Evolutionary conservation across 257 asterid species (phyloP), one percentile per base, ranked within the genome.

Genomic region (Primulina tabacum): DNA sequence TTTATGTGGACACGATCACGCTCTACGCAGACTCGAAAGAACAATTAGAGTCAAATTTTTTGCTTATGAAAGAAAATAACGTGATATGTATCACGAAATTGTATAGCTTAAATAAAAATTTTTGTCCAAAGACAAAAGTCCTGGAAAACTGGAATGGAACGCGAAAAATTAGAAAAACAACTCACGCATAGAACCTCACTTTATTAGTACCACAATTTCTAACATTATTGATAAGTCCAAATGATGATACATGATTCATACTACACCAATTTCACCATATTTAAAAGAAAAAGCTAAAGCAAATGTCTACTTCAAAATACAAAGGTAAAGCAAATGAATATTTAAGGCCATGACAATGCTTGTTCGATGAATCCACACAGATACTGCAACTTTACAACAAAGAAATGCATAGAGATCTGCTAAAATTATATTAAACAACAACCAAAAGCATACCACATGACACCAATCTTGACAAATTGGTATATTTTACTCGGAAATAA

Each of bases 341-440:
- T 34, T 43, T 43, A 37, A 28, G 30, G 4, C 30, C 3, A 28
- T 28, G 30, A 28, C 2, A 1, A 53, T 53, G 60, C 34, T 52
- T 57, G 28, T 33, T 30, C 55, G 64, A 35, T 24, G 33, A 30
- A 30, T 21, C 30, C 43, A 67, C 12, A 10, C 37, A 62, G 21
- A 57, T 53, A 63, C 43, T 64, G 40, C 80, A 76, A 21, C 65
- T 57, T 75, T 63, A 53, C 71, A 77, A 68, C 62, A 61, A 68
- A 74, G 29, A 70, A 76, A 52, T 57, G 75, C 77, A 72, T 67
- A 69, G 79, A 82, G 80, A 80, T 80, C 80, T 83, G 81, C 75
- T 66, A 26, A 37, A 38, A 37, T 20, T 68, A 68, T 76, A 64
- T 28, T 53, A 71, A 67, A 58, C 72, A 47, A 74, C 60, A 16